These are phyloP conservation scores for Microdochium nivale DNA, from an alignment of 2,329 filamentous ascomycete genomes.

Conservation along the genomic window DNA sequence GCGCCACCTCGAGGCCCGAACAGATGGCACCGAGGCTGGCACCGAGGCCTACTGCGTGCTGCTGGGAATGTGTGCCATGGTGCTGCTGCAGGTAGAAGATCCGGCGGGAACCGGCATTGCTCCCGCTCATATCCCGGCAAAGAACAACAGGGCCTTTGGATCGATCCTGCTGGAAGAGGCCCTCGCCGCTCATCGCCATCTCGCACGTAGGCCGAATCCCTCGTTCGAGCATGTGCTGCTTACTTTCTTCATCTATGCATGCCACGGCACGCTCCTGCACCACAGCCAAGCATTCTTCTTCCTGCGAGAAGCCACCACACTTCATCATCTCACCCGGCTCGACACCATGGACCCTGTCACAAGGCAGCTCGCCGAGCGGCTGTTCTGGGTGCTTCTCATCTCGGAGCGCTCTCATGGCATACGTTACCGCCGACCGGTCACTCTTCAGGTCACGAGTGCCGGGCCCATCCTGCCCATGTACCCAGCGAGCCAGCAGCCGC, in stretches of 20 bases:
- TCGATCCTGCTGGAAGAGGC: slow-evolving; percentile 27
- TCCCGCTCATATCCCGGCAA: slow-evolving; percentile 18
- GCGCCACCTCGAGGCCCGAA: slow-evolving; percentile 15
- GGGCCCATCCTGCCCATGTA: slow-evolving; percentile 17
- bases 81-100: slow-evolving; percentile 31
- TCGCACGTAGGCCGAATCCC: slow-evolving; percentile 23
- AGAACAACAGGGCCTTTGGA: slow-evolving; percentile 28
- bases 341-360: slow-evolving; percentile 15
- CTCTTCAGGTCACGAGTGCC: slow-evolving; percentile 29
- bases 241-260: slow-evolving; percentile 35
- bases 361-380: slow-evolving; percentile 19
- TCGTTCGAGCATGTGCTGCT: slow-evolving; percentile 29
- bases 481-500: slow-evolving; percentile 15
- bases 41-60: slow-evolving; percentile 27
- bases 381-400: slow-evolving; percentile 35
- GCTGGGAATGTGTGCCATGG: slow-evolving; percentile 29
- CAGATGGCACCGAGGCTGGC: slow-evolving; percentile 13
- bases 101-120: slow-evolving; percentile 19
- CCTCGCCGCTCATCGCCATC: slow-evolving; percentile 22
- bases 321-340: slow-evolving; percentile 24
- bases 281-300: slow-evolving; percentile 35
- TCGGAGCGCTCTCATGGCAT: slow-evolving; percentile 36
- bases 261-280: slow-evolving; percentile 30
- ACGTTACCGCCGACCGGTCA: slow-evolving; percentile 32
- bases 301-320: slow-evolving; percentile 31